Percentiles rank a stretch among this genome's conserved stretches.
Evolutionary conservation across 768 basidiomycete genomes (phyloP).

Genomic region (Candolleomyces efflorescens): DNA sequence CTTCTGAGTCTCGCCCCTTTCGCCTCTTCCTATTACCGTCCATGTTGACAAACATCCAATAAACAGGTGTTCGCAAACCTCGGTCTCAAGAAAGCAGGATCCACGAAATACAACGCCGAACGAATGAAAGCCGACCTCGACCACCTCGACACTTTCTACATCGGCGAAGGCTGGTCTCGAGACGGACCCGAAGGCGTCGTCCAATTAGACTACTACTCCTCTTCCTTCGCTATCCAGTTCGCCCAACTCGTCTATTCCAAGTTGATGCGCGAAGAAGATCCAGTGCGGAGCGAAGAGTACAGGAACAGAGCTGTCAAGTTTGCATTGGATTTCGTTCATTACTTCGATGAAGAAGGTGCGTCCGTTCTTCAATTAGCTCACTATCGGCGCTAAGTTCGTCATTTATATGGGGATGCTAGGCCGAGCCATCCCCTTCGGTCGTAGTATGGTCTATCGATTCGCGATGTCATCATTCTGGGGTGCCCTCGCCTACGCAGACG

Average conservation of each 20-base stretch:
- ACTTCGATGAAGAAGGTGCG: slow-evolving; percentile 69
- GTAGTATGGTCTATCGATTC: slow-evolving; percentile 74
- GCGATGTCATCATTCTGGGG: slow-evolving; percentile 84
- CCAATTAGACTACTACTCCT: slow-evolving; percentile 79
- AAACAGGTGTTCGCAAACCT: slow-evolving; percentile 69
- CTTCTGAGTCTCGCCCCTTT: not conserved
- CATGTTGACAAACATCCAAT: too few relatives aligned
- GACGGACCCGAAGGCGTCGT: slow-evolving; percentile 74
- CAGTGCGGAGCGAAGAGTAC: slow-evolving; percentile 61
- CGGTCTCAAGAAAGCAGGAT: slow-evolving; percentile 59
- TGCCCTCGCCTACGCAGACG: slow-evolving; percentile 66
- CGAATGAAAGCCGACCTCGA: slow-evolving; percentile 72
- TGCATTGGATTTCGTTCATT: slow-evolving; percentile 67
- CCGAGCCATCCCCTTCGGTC: slow-evolving; percentile 69
- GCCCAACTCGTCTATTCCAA: slow-evolving; percentile 71
- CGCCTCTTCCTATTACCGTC: too few relatives aligned
- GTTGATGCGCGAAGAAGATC: slow-evolving; percentile 57
- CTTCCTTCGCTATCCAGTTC: slow-evolving; percentile 75
- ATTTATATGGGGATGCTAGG: slow-evolving; percentile 35
- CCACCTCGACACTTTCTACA: slow-evolving; percentile 76
- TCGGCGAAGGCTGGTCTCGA: slow-evolving; percentile 70
- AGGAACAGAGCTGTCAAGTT: slow-evolving; percentile 58
- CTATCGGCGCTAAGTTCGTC: too few relatives aligned
- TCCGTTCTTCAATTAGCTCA: too few relatives aligned
- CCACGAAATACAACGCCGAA: slow-evolving; percentile 48